These are phyloP conservation scores for Neonectria magnoliae DNA, from an alignment of 2,329 filamentous ascomycete species.

Conservation along the genomic window DNA sequence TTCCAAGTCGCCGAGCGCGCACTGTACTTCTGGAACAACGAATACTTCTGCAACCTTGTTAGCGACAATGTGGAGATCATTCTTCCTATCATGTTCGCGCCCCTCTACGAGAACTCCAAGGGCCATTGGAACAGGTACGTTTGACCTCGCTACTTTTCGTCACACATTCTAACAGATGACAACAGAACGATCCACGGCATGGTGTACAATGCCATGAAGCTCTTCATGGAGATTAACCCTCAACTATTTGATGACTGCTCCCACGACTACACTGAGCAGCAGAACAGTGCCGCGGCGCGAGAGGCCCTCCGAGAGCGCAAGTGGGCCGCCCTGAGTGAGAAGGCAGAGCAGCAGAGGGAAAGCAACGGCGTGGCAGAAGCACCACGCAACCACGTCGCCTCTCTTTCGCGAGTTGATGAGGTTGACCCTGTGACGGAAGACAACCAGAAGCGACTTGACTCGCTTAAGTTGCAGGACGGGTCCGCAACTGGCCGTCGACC, in stretches of 20 bases:
- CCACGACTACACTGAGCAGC: conserved; percentile 95
- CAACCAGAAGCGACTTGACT: conserved; percentile 87
- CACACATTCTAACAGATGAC: conserved; percentile 35
- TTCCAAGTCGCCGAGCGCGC: conserved; percentile 98
- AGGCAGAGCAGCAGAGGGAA: conserved; percentile 75
- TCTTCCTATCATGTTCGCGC: conserved; percentile 98
- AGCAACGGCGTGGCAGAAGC: conserved; percentile 47
- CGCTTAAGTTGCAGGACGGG: conserved; percentile 88
- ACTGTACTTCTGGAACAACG: conserved; percentile 99
- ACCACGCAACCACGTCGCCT: conserved; percentile 51
- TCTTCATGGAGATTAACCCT: conserved; percentile 99
- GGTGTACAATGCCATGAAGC: conserved; percentile 99
- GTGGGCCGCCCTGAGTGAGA: conserved; percentile 87
- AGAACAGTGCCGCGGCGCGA: conserved; percentile 88
- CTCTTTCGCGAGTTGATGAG: conserved; percentile 72
- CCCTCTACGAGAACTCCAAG: conserved; percentile 98
- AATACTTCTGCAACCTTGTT: conserved; percentile 99
- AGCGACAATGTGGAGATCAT: conserved; percentile 99
- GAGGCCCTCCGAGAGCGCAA: conserved; percentile 84
- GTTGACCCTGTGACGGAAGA: conserved; percentile 83
- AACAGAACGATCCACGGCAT: conserved; percentile 96
- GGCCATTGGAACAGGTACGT: conserved; percentile 96
- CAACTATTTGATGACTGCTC: conserved; percentile 99
- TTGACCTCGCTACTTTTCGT: background rate
- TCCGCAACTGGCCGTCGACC: conserved; percentile 62